Evolutionary conservation across 805 yeast genomes (phyloP).

Genomic region (Schwanniomyces polymorphus): DNA sequence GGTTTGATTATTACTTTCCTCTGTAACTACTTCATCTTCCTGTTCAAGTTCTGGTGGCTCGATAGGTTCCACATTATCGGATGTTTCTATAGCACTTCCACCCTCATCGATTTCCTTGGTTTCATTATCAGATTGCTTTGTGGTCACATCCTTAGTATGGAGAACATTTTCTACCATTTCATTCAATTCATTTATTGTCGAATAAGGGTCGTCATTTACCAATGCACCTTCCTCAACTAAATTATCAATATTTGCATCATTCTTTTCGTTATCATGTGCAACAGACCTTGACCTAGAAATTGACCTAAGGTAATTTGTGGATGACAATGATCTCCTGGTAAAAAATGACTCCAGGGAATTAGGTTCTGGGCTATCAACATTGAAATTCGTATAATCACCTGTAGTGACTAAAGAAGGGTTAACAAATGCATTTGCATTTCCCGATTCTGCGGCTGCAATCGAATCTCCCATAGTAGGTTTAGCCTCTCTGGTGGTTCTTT

Average conservation of each 20-base stretch:
- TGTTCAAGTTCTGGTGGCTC: background rate
- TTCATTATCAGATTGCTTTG: slow-evolving; percentile 2
- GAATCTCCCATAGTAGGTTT: slow-evolving; percentile 46
- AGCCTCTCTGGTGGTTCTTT: slow-evolving; percentile 39
- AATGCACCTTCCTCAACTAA: slow-evolving; percentile 60
- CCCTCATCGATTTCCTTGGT: background rate
- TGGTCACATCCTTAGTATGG: slow-evolving; percentile 11
- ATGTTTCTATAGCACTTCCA: background rate
- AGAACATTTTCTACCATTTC: slow-evolving; percentile 50
- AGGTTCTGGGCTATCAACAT: slow-evolving; percentile 34
- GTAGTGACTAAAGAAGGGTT: slow-evolving; percentile 45
- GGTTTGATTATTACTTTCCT: background rate
- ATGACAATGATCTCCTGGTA: slow-evolving; percentile 39
- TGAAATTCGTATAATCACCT: slow-evolving; percentile 47
- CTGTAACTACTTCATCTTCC: background rate
- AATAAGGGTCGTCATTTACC: slow-evolving; percentile 49
- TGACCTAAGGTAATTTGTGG: slow-evolving; percentile 60
- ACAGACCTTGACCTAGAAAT: slow-evolving; percentile 67
- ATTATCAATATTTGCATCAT: slow-evolving; percentile 33
- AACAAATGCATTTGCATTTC: slow-evolving; percentile 13
- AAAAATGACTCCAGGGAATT: slow-evolving; percentile 9
- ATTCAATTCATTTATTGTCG: slow-evolving; percentile 48
- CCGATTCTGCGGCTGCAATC: slow-evolving; percentile 41
- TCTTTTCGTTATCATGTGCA: slow-evolving; percentile 27
- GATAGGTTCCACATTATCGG: background rate